Conservation (phyloP, 192 early-diverging fungal species). For the Tieghemiomyces parasiticus region DNA sequence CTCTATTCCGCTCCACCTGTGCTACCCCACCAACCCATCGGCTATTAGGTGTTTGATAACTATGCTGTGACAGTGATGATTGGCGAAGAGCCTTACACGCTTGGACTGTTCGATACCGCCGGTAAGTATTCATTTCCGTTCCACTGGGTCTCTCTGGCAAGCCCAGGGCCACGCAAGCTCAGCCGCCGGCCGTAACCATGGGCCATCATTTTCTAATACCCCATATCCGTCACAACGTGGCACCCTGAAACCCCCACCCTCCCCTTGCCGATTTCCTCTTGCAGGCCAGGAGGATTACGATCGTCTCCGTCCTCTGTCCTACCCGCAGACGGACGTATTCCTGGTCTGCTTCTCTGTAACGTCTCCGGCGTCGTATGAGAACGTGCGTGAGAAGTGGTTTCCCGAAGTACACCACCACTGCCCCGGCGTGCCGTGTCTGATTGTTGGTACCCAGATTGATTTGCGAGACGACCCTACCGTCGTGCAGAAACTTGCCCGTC, state of each 20-base stretch:
- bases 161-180: no score
- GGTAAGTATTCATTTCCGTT: no score
- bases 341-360: slow-evolving; percentile 89
- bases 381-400: slow-evolving; percentile 94
- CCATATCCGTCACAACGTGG: no score
- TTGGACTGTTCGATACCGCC: slow-evolving; percentile 93
- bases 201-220: no score
- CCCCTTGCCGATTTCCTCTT: neutral
- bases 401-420: slow-evolving; percentile 94
- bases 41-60: slow-evolving; percentile 96
- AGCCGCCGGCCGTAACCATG: no score
- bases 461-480: slow-evolving; percentile 68
- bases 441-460: slow-evolving; percentile 91
- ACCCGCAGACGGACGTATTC: slow-evolving; percentile 92
- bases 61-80: slow-evolving; percentile 99
- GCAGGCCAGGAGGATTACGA: slow-evolving; percentile 92
- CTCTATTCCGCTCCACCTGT: no score
- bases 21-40: no score
- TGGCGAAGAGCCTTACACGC: slow-evolving; percentile 88
- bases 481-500: slow-evolving; percentile 62
- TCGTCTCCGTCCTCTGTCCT: slow-evolving; percentile 81
- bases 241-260: no score
- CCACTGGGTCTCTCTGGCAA: no score
- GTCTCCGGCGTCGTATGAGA: slow-evolving; percentile 84
- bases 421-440: slow-evolving; percentile 85